Evolutionary conservation across 257 asterid genomes (phyloP).

Genomic region (Penstemon newberryi): DNA sequence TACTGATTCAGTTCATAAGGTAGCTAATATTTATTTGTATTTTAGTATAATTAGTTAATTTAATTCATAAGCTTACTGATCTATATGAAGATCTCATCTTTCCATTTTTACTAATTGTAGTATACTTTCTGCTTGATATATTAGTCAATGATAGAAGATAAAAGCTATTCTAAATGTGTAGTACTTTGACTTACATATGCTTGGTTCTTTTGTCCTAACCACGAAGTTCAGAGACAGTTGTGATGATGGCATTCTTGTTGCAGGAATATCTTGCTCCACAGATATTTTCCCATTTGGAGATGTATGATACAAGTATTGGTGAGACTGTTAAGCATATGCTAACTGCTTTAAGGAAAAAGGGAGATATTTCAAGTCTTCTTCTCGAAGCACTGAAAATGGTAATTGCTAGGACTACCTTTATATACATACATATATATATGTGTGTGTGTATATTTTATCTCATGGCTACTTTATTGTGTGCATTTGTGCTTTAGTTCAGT

Average conservation of each 20-base stretch:
- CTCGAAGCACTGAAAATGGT: conserved; percentile 80
- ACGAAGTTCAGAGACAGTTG: conserved; percentile 10
- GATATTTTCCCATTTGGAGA: conserved; percentile 69
- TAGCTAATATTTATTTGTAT: conserved; percentile 32
- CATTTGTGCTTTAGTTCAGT: conserved; percentile 1
- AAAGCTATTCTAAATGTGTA: neutral
- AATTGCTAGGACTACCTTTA: neutral
- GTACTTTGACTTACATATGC: neutral
- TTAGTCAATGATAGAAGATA: conserved; percentile 15
- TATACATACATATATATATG: neutral
- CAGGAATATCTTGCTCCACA: conserved; percentile 86
- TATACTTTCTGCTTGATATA: conserved; percentile 14
- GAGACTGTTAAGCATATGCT: conserved; percentile 88
- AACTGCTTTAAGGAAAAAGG: conserved; percentile 68
- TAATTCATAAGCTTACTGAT: conserved; percentile 10
- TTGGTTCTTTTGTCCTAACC: conserved; percentile 16
- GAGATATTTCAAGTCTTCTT: conserved; percentile 56
- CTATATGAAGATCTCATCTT: conserved; percentile 1
- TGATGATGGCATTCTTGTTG: conserved; percentile 29
- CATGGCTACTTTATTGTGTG: conserved; percentile 19
- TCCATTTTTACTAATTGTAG: conserved; percentile 7
- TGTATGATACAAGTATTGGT: conserved; percentile 62
- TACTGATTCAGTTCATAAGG: conserved; percentile 75
- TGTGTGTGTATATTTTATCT: neutral
- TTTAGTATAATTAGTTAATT: conserved; percentile 2